phyloP scores from a whole-genome alignment of 2,329 filamentous ascomycete species.

The Amphichorda felina region DNA sequence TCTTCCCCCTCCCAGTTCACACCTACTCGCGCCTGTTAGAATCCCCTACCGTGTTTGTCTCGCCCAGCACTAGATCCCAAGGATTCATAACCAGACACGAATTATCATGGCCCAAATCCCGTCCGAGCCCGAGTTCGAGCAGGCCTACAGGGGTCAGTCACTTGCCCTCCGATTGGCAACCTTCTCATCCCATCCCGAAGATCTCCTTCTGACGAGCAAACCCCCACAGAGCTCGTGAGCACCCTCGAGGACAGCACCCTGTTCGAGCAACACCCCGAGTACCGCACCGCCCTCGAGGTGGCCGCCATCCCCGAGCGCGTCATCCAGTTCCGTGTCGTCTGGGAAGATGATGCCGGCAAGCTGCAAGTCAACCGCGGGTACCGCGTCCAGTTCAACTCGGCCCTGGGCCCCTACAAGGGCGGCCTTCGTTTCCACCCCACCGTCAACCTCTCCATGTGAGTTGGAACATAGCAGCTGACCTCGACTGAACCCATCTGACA shows the following conservation, averaged over 20 bases:
- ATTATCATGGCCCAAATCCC: slow-evolving; percentile 67
- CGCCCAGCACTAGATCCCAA: no score
- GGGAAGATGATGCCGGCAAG: slow-evolving; percentile 87
- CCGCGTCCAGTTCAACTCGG: slow-evolving; percentile 97
- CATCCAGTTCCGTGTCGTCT: slow-evolving; percentile 94
- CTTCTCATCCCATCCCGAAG: no score
- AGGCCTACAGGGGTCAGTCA: slow-evolving; percentile 84
- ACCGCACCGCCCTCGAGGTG: slow-evolving; percentile 80
- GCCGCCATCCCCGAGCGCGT: slow-evolving; percentile 86
- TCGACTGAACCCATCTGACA: no score
- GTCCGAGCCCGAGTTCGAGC: slow-evolving; percentile 92
- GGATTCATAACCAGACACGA: not conserved
- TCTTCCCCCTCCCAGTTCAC: not conserved
- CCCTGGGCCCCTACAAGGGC: slow-evolving; percentile 95
- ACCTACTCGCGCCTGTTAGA: no score
- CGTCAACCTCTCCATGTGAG: slow-evolving; percentile 60
- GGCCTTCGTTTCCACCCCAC: slow-evolving; percentile 90
- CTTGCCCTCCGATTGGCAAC: no score
- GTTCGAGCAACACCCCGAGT: slow-evolving; percentile 90
- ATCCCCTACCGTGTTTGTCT: no score
- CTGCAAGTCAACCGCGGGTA: slow-evolving; percentile 90
- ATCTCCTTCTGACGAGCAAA: slow-evolving; percentile 4
- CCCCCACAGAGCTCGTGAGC: slow-evolving; percentile 67
- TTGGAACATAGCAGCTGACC: not conserved
- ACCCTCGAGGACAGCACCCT: slow-evolving; percentile 90